phyloP scores from a whole-genome alignment of 192 early-diverging fungal species.

The Coemansia sp. region DNA sequence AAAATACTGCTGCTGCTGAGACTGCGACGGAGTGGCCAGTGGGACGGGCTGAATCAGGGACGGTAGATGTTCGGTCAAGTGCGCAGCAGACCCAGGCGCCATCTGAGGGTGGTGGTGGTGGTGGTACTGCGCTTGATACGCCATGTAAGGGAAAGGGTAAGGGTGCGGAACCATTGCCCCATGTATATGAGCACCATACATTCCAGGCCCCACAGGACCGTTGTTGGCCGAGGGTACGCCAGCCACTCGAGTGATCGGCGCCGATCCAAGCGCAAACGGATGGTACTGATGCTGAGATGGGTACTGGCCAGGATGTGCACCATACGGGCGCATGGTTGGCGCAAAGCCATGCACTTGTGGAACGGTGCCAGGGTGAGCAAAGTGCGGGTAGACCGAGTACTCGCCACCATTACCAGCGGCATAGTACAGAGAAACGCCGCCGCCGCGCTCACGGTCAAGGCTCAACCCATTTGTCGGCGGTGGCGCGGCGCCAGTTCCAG shows the following conservation, averaged over 20 bases:
- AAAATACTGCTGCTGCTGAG: not conserved
- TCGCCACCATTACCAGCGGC: not conserved
- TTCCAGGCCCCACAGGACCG: not conserved
- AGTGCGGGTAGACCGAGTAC: slow-evolving; percentile 15
- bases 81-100: slow-evolving; percentile 3
- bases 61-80: slow-evolving; percentile 14
- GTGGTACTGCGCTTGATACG: not conserved
- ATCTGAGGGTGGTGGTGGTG: not conserved
- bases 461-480: not conserved
- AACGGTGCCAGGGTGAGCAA: slow-evolving; percentile 4
- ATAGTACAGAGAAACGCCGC: not conserved
- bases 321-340: slow-evolving; percentile 13
- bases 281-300: slow-evolving; percentile 17
- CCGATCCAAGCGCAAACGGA: slow-evolving; percentile 5
- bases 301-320: slow-evolving; percentile 9
- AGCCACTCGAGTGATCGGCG: not conserved
- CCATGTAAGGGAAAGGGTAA: not conserved
- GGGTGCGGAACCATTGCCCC: not conserved
- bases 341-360: slow-evolving; percentile 6
- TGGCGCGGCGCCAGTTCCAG: not conserved
- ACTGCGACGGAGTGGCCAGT: not conserved
- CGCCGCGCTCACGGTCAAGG: not conserved
- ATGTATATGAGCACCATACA: not conserved
- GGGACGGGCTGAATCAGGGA: slow-evolving; percentile 20
- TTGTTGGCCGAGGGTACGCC: not conserved